phyloP scores from a whole-genome alignment of 768 basidiomycete species.

The Trametes maxima region DNA sequence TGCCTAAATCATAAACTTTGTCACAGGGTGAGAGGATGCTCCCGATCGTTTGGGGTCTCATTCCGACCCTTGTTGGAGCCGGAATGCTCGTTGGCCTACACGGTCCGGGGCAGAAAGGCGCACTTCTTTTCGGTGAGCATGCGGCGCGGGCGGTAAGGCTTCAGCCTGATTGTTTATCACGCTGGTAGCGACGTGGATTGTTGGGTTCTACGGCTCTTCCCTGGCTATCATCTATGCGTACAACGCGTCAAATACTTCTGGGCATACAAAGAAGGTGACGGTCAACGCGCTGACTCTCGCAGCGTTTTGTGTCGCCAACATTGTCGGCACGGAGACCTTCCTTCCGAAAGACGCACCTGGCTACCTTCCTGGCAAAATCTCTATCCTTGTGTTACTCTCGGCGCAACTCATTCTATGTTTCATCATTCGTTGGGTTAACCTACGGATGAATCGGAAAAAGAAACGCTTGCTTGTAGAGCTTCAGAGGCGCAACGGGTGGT shows the following conservation, averaged over 20 bases:
- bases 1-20: too few species aligned
- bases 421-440: slow-evolving; percentile 56
- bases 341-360: slow-evolving; percentile 60
- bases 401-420: slow-evolving; percentile 53
- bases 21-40: slow-evolving; percentile 58
- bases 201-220: slow-evolving; percentile 60
- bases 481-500: slow-evolving; percentile 54
- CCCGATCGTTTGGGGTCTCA: slow-evolving; percentile 58
- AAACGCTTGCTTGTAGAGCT: slow-evolving; percentile 42
- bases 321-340: slow-evolving; percentile 66
- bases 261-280: slow-evolving; percentile 69
- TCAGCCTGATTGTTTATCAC: not conserved
- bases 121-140: slow-evolving; percentile 53
- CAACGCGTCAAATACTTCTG: slow-evolving; percentile 64
- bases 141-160: not conserved
- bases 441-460: slow-evolving; percentile 57
- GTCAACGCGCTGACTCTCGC: slow-evolving; percentile 63
- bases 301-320: slow-evolving; percentile 59
- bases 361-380: slow-evolving; percentile 68
- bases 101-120: slow-evolving; percentile 49
- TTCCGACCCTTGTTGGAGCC: slow-evolving; percentile 61
- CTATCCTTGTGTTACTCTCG: slow-evolving; percentile 60
- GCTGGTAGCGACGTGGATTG: slow-evolving; percentile 55
- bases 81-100: slow-evolving; percentile 52
- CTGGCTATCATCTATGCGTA: slow-evolving; percentile 67